phyloP scores from a whole-genome alignment of 768 basidiomycete species.

The Boletus sp. region DNA sequence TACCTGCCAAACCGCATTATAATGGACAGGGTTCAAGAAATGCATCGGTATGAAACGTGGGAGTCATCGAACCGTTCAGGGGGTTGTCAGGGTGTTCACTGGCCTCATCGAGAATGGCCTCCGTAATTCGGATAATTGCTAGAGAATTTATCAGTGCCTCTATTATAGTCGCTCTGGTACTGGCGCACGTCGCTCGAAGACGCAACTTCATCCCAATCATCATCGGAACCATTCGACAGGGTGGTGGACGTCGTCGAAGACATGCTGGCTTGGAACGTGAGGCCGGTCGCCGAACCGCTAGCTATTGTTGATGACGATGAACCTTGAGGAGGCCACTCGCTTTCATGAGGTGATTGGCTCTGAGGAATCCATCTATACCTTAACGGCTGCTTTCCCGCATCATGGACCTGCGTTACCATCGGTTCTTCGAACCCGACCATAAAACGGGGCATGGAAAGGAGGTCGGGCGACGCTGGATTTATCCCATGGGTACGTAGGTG shows the following conservation, averaged over 20 bases:
- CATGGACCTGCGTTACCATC: slow-evolving; percentile 43
- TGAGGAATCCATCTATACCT: slow-evolving; percentile 44
- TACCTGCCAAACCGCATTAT: slow-evolving; percentile 13
- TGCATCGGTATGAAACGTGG: slow-evolving; percentile 3
- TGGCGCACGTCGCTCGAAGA: slow-evolving; percentile 33
- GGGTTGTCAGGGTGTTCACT: not conserved
- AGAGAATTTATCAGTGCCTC: slow-evolving; percentile 11
- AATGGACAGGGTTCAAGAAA: slow-evolving; percentile 15
- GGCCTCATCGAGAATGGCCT: not conserved
- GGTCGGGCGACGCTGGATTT: slow-evolving; percentile 22
- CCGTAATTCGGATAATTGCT: slow-evolving; percentile 15
- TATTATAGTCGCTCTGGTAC: slow-evolving; percentile 28
- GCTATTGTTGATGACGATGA: slow-evolving; percentile 14
- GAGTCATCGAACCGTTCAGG: not conserved
- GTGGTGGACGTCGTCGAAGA: slow-evolving; percentile 37
- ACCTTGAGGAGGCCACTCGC: slow-evolving; percentile 26
- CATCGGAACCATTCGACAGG: slow-evolving; percentile 31
- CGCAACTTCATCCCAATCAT: slow-evolving; percentile 36
- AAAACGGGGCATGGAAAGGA: slow-evolving; percentile 27
- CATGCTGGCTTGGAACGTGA: slow-evolving; percentile 37
- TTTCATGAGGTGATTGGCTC: slow-evolving; percentile 31
- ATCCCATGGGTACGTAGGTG: slow-evolving; percentile 77
- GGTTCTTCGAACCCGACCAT: slow-evolving; percentile 47
- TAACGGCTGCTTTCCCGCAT: slow-evolving; percentile 35
- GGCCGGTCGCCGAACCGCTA: slow-evolving; percentile 24